A percentile compares a stretch with the other conserved stretches of the same genome.
Conservation (phyloP, 352 stramenopile genomes). For the Pythium oligandrum region DNA sequence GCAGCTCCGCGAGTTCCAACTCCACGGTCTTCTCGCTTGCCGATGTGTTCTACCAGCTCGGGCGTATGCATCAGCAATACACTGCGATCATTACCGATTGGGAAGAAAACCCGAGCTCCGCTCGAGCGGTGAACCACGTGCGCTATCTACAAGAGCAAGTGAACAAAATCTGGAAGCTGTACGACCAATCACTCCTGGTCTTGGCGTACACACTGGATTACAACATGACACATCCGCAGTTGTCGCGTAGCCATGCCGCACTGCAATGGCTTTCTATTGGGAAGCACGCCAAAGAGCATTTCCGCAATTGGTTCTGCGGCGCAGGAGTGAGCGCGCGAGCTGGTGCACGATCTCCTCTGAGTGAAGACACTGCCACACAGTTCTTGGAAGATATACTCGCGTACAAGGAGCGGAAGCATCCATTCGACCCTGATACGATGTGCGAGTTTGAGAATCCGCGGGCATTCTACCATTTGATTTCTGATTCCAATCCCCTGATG, state of each 20-base stretch:
- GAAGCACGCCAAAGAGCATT: constrained; percentile 76
- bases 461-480: constrained; percentile 72
- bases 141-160: constrained; percentile 52
- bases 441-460: constrained; percentile 76
- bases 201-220: constrained; percentile 75
- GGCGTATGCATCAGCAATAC: constrained; percentile 76
- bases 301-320: constrained; percentile 61
- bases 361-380: constrained; percentile 50
- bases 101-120: constrained; percentile 48
- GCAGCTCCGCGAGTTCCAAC: constrained; percentile 4
- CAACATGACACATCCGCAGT: constrained; percentile 44
- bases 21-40: constrained; percentile 43
- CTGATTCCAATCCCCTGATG: constrained; percentile 72
- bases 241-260: constrained; percentile 41
- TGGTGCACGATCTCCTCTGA: constrained; percentile 20
- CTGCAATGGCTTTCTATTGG: constrained; percentile 73
- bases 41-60: constrained; percentile 75
- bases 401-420: constrained; percentile 75
- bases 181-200: constrained; percentile 67
- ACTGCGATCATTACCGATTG: constrained; percentile 59
- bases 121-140: constrained; percentile 46
- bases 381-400: constrained; percentile 71
- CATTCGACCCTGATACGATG: constrained; percentile 64
- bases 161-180: constrained; percentile 71
- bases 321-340: not conserved